Evolutionary conservation across 108 stramenopile species (phyloP).

Genomic region (Nitzschia sp.): DNA sequence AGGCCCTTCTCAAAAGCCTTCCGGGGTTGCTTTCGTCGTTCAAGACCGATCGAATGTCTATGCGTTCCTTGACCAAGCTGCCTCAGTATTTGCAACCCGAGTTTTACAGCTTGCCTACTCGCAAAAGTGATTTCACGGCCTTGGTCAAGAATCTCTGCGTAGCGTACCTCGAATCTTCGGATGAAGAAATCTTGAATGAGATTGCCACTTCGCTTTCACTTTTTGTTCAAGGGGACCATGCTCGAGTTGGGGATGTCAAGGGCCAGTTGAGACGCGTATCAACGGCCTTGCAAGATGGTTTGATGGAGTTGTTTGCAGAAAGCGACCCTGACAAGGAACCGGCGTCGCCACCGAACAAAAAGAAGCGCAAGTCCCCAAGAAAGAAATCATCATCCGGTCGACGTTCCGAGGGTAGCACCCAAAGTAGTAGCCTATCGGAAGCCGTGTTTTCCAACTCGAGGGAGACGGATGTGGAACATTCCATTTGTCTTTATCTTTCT

Average conservation of each 20-base stretch:
- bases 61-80: constrained; percentile 64
- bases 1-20: constrained; percentile 65
- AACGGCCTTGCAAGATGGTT: constrained; percentile 54
- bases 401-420: constrained; percentile 9
- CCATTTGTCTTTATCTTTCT: constrained; percentile 61
- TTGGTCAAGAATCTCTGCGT: constrained; percentile 67
- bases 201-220: constrained; percentile 53
- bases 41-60: constrained; percentile 68
- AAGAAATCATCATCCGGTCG: constrained; percentile 9
- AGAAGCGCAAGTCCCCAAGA: constrained; percentile 3
- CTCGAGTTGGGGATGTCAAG: constrained; percentile 61
- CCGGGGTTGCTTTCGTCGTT: constrained; percentile 74
- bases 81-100: constrained; percentile 67
- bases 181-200: constrained; percentile 62
- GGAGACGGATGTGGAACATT: constrained; percentile 56
- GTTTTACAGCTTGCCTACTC: constrained; percentile 72
- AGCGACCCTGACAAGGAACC: constrained; percentile 24
- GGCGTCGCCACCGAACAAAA: neutral
- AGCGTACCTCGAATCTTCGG: constrained; percentile 64
- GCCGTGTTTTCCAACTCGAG: constrained; percentile 9
- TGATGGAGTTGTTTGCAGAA: constrained; percentile 51
- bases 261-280: constrained; percentile 58
- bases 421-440: constrained; percentile 4
- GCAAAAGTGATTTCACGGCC: constrained; percentile 67
- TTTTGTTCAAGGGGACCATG: constrained; percentile 68